Percentiles rank a stretch among this genome's conserved stretches.
Evolutionary conservation across 2,329 filamentous ascomycete species (phyloP).

Genomic region (Aspergillus pseudoviridinutans): DNA sequence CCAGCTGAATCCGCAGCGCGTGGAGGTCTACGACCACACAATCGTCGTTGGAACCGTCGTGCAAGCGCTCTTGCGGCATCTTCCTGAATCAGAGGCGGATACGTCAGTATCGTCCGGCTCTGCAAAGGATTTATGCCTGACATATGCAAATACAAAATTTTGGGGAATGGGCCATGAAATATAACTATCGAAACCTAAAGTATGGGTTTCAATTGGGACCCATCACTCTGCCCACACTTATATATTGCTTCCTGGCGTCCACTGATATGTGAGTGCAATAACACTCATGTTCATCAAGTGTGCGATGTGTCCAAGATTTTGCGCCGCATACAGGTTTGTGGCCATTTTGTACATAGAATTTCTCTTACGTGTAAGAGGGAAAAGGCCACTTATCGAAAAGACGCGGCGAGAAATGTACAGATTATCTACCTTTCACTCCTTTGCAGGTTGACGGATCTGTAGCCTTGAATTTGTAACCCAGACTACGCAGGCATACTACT

Average conservation of each 20-base stretch:
- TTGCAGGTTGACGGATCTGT: neutral
- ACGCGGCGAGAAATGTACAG: neutral
- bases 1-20: constrained; percentile 30
- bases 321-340: neutral
- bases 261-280: neutral
- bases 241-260: neutral
- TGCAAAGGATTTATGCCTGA: constrained; percentile 30
- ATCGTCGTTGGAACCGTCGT: constrained; percentile 38
- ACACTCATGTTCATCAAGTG: neutral
- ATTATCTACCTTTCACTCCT: neutral
- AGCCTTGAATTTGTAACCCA: too few relatives aligned
- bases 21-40: constrained; percentile 39
- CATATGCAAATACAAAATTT: constrained; percentile 42
- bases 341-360: neutral
- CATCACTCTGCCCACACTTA: neutral
- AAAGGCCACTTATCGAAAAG: neutral
- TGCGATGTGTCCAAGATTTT: neutral
- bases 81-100: neutral
- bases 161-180: constrained; percentile 39
- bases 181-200: constrained; percentile 4
- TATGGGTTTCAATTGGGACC: neutral
- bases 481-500: neutral
- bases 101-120: neutral
- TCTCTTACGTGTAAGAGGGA: neutral
- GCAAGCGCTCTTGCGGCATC: constrained; percentile 19